Base-by-base conservation (phyloP, 495 filamentous ascomycete species). In the Xylaria castorea region DNA sequence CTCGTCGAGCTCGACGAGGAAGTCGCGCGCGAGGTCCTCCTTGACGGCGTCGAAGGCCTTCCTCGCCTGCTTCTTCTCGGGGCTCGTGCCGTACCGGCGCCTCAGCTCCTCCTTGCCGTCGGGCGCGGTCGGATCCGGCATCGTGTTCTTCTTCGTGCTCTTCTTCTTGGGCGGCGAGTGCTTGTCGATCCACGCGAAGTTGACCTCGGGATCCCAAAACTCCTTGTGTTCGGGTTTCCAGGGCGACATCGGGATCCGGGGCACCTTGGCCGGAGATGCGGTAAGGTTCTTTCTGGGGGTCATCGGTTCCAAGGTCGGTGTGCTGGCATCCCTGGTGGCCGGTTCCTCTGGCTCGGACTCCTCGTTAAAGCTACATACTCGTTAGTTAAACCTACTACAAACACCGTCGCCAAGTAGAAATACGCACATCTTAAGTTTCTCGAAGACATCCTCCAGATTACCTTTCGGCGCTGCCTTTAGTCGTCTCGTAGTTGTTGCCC, bases 121-220 rank as follows among this genome's bases (percentile, higher is more conserved):
- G 38, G 61, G 34, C 5, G 38, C 48, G 0, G 68, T 34, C n/a
- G 36, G 38, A 38, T 61, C 68, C 27, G 46, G 30, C 42, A 61
- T 27, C 40, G 16, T 11, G 46, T 44, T 69, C 40, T 74, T 76
- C 72, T 75, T 69, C 73, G 80, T 38, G 75, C 80, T 63, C 38
- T 82, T 63, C 38, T 82, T 77, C 72, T 93, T 94, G 40, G 83
- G 82, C 0, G 92, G 90, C 8, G 93, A 92, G 80, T 94, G 89
- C 70, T 91, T 81, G 72, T 97, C 93, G 74, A 94, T 91, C 94
- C 93, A 97, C 68, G 89, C 88, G 80, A 95, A 92, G 72, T 92
- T 89, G 16, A 88, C 81, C 36, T 91, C 91, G 71, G 91, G 88
- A 68, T 85, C 87, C 95, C 95, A 97, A 81, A 97, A 97, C 16